Conservation (phyloP, 2,329 filamentous ascomycete genomes). For the Exophiala alcalophila region DNA sequence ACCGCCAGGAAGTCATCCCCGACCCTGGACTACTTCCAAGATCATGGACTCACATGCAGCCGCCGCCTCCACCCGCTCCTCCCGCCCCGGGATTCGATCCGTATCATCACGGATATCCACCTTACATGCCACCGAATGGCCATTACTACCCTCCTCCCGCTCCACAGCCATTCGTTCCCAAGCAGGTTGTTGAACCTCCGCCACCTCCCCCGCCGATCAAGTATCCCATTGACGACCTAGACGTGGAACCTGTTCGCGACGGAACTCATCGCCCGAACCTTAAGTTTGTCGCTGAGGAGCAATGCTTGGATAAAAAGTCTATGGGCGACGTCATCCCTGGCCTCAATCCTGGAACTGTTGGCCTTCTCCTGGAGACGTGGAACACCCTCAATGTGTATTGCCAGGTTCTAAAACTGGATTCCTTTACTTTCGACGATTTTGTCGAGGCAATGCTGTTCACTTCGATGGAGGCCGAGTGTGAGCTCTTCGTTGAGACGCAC, state of each 20-base stretch:
- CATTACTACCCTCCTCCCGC: slow-evolving; percentile 32
- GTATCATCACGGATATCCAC: slow-evolving; percentile 20
- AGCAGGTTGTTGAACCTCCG: slow-evolving; percentile 42
- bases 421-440: slow-evolving; percentile 96
- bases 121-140: slow-evolving; percentile 32
- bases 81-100: slow-evolving; percentile 6
- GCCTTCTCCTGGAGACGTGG: slow-evolving; percentile 84
- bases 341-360: slow-evolving; percentile 81
- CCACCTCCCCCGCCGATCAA: slow-evolving; percentile 75
- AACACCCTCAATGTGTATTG: slow-evolving; percentile 98
- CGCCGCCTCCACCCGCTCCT: slow-evolving; percentile 12
- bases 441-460: slow-evolving; percentile 80
- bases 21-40: slow-evolving; percentile 41
- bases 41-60: slow-evolving; percentile 24
- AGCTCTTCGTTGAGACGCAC: slow-evolving; percentile 85
- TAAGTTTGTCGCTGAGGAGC: slow-evolving; percentile 66
- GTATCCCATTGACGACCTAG: slow-evolving; percentile 92
- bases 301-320: slow-evolving; percentile 51
- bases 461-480: slow-evolving; percentile 70
- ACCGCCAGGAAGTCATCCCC: slow-evolving; percentile 45
- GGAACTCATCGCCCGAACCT: slow-evolving; percentile 68
- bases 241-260: slow-evolving; percentile 66
- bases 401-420: slow-evolving; percentile 89
- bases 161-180: slow-evolving; percentile 8
- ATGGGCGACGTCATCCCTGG: slow-evolving; percentile 49